These are phyloP conservation scores for Polygonum maritimum DNA, from an alignment of 148 eudicot species.

Conservation along the genomic window DNA sequence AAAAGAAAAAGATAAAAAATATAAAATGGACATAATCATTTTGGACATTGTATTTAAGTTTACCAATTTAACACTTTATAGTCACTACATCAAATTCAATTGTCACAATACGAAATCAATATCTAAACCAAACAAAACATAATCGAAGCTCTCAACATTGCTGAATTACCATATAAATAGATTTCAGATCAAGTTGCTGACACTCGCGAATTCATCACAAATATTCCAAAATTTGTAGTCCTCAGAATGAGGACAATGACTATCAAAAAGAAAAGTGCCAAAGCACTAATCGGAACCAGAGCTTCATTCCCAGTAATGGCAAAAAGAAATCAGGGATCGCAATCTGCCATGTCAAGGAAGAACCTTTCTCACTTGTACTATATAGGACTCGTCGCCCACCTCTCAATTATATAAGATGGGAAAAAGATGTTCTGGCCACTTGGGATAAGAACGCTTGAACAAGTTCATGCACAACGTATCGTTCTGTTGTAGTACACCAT, in stretches of 20 bases:
- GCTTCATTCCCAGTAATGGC: constrained; percentile 71
- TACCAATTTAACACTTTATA: too few species aligned
- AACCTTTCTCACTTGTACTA: constrained; percentile 15
- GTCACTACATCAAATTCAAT: too few species aligned
- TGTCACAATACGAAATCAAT: not conserved
- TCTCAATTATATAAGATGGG: constrained; percentile 39
- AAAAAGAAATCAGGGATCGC: not conserved
- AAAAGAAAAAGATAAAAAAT: too few species aligned
- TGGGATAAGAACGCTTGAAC: constrained; percentile 84
- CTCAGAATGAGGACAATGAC: not conserved
- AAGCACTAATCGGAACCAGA: constrained; percentile 53
- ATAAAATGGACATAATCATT: too few species aligned
- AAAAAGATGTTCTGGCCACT: constrained; percentile 74
- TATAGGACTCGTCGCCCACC: not conserved
- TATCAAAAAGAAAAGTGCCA: not conserved
- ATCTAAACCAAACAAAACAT: not conserved
- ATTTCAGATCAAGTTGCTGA: not conserved
- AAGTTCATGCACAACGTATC: constrained; percentile 94
- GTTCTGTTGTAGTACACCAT: constrained; percentile 77
- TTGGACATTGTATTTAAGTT: too few species aligned
- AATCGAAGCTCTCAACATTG: not conserved
- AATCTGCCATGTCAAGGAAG: constrained; percentile 2
- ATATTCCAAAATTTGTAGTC: not conserved
- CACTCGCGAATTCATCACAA: not conserved
- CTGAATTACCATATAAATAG: not conserved